A percentile compares a stretch with the other conserved stretches of the same genome.
Conservation (phyloP, 352 stramenopile species). For the Pythium phragmitis region DNA sequence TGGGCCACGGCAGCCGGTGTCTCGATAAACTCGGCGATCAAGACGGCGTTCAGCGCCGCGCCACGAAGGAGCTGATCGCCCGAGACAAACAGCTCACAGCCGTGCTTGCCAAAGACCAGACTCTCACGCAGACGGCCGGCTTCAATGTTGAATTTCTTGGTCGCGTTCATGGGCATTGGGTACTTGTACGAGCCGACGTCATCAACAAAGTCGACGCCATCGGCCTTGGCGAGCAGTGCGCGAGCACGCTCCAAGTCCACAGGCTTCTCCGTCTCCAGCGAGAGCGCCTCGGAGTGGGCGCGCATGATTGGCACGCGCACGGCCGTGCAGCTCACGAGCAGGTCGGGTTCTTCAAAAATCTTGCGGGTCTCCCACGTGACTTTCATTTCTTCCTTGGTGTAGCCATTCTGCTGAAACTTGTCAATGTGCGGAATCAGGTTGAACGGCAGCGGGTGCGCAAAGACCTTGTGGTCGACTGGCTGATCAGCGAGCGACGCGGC, state of each 20-base stretch:
- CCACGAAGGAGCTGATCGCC: slow-evolving; percentile 97
- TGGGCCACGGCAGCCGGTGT: slow-evolving; percentile 54
- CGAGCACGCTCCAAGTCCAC: slow-evolving; percentile 86
- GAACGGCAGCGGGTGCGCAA: slow-evolving; percentile 97
- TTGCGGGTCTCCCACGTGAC: slow-evolving; percentile 98
- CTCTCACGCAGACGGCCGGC: slow-evolving; percentile 93
- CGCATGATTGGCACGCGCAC: slow-evolving; percentile 97
- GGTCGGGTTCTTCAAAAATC: slow-evolving; percentile 91
- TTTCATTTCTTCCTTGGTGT: slow-evolving; percentile 99
- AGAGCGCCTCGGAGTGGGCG: slow-evolving; percentile 96
- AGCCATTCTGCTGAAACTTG: slow-evolving; percentile 98
- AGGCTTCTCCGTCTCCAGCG: slow-evolving; percentile 91
- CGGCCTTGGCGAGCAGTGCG: slow-evolving; percentile 77
- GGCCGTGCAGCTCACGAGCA: slow-evolving; percentile 91
- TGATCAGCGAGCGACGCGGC: slow-evolving; percentile 78
- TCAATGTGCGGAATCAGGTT: slow-evolving; percentile 99
- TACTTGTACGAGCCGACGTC: slow-evolving; percentile 84
- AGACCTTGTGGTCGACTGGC: slow-evolving; percentile 88
- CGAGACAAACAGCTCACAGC: slow-evolving; percentile 97
- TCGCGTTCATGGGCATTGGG: slow-evolving; percentile 97
- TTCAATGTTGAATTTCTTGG: slow-evolving; percentile 98
- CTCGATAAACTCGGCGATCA: slow-evolving; percentile 94
- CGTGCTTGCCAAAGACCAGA: slow-evolving; percentile 95
- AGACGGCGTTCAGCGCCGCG: slow-evolving; percentile 96
- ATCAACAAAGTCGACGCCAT: slow-evolving; percentile 95